Evolutionary conservation across 306 rosid species (phyloP).

Genomic region (Corylus heterophylla): DNA sequence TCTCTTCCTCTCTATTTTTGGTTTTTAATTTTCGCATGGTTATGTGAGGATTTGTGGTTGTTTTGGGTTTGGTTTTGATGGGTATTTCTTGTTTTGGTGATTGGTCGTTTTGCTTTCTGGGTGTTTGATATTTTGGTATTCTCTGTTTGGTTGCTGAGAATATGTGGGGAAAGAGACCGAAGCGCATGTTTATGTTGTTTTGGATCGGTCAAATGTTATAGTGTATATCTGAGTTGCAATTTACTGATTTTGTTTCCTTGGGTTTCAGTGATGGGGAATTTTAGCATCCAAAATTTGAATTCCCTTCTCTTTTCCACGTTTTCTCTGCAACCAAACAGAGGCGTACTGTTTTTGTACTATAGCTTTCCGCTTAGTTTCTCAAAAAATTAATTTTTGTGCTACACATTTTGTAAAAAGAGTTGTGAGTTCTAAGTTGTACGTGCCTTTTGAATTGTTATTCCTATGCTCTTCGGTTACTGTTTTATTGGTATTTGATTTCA

Average conservation of each 20-base stretch:
- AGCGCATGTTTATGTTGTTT: neutral
- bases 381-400: neutral
- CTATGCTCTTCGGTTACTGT: neutral
- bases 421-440: neutral
- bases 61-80: neutral
- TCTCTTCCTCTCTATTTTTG: neutral
- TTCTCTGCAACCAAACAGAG: slow-evolving; percentile 9
- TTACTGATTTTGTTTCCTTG: neutral
- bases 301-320: neutral
- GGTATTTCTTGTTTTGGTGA: neutral
- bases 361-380: neutral
- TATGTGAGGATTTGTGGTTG: neutral
- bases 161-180: neutral
- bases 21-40: neutral
- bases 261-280: neutral
- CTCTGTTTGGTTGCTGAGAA: neutral
- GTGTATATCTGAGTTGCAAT: neutral
- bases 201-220: neutral
- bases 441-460: neutral
- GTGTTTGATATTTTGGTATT: neutral
- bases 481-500: neutral
- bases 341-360: neutral
- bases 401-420: neutral
- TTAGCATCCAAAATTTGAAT: neutral
- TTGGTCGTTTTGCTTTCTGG: neutral